Base-by-base conservation (phyloP, 495 filamentous ascomycete genomes). In the Penicillium antarcticum region DNA sequence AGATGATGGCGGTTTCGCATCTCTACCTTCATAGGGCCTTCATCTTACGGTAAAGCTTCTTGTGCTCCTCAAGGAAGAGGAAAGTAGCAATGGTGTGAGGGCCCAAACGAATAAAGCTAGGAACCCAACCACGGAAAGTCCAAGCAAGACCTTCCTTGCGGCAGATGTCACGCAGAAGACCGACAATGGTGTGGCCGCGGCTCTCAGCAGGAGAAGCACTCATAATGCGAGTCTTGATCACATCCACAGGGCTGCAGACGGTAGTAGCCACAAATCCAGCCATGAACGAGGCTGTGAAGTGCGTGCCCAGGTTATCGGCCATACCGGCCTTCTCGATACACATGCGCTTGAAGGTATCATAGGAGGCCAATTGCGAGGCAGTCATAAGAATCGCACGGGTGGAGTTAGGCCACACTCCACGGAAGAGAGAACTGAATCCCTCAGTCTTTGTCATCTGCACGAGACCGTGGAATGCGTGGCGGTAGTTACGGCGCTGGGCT, bases 121-220 rank as follows among this genome's bases (percentile, higher is more conserved):
- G 94, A 38, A 96, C 87, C 94, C 94, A 98, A n/a, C 94, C 94
- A 62, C 87, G 86, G 70, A 97, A 97, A 80, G 91, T 88, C 94
- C 94, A 98, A 1, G 74, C 67, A 39, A 89, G 66, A 23, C 92
- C 92, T 66, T 98, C 92, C 45, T 82, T 79, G 55, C 77, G 81
- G 53, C 83, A 85, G 24, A 92, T 87, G 34, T 90, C 85, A 5
- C 70, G 64, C 56, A 95, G 61, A 16, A 91, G 57, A 42, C 73
- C 65, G 6, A 75, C 54, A 14, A 92, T 73, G 33, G 80, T 79
- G 43, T 84, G 79, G 32, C 78, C 83, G 47, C 73, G 76, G 51
- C 62, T 71, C 59, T 74, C 71, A 2, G 66, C 57, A n/a, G 61
- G 62, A 24, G 78, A 77, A 3, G 88, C 81, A 42, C 80, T 87